These are phyloP conservation scores for Hymenochaete sp. DNA, from an alignment of 1,284 basidiomycete genomes.

Conservation along the genomic window DNA sequence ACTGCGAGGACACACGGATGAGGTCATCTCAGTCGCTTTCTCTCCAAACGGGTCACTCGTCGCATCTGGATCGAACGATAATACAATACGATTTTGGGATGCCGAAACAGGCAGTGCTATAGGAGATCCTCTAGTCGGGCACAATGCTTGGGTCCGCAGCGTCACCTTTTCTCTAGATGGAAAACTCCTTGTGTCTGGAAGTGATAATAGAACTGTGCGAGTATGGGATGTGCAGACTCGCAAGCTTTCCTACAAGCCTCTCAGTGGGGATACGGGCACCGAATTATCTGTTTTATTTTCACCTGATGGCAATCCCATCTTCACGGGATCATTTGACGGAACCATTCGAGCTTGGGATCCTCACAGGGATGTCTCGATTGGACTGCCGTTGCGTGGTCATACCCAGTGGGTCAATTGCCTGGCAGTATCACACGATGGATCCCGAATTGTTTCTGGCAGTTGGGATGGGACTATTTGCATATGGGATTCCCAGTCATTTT, in stretches of 20 bases:
- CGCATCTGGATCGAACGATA: conserved; percentile 4
- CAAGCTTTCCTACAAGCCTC: neutral
- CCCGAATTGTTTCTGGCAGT: neutral
- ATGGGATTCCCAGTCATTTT: conserved; percentile 1
- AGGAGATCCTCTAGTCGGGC: too few relatives aligned
- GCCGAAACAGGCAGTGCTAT: neutral
- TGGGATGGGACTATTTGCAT: neutral
- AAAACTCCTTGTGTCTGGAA: conserved; percentile 6
- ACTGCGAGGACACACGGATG: conserved; percentile 12
- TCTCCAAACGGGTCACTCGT: conserved; percentile 6
- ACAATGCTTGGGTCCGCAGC: neutral
- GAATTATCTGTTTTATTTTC: neutral
- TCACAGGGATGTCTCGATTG: too few relatives aligned
- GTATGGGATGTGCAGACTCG: conserved; percentile 9
- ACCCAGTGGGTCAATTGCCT: neutral
- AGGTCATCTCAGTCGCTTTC: conserved; percentile 7
- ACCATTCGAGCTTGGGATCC: neutral
- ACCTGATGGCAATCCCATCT: conserved; percentile 15
- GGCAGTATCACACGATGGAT: neutral
- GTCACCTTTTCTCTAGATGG: conserved; percentile 15
- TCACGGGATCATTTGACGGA: conserved; percentile 18
- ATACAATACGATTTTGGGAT: neutral
- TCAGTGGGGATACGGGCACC: neutral
- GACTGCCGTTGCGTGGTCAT: too few relatives aligned
- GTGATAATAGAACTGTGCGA: neutral